Conservation (phyloP, 1,139 yeast species). For the Blastobotrys indianensis region DNA sequence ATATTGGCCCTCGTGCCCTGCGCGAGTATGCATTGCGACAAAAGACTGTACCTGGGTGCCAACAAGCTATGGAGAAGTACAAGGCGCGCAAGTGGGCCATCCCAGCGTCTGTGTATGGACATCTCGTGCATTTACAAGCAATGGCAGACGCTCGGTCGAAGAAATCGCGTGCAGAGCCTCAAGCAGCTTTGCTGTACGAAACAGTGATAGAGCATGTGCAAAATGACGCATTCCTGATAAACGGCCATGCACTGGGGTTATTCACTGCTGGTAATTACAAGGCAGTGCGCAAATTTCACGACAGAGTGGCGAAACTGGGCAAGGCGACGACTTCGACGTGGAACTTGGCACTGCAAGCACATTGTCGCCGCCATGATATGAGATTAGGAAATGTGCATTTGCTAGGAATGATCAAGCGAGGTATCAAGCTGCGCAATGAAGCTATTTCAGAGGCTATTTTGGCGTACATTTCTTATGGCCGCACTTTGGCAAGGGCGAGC, state of each 20-base stretch:
- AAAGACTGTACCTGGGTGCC: slow-evolving; percentile 5
- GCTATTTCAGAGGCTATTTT: slow-evolving; percentile 5
- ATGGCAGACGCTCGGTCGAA: neutral
- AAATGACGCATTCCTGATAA: neutral
- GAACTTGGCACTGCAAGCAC: slow-evolving; percentile 11
- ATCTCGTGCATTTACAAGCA: neutral
- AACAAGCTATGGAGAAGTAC: slow-evolving; percentile 7
- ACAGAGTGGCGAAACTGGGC: slow-evolving; percentile 1
- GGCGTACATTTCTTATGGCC: slow-evolving; percentile 7
- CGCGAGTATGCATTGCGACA: slow-evolving; percentile 2
- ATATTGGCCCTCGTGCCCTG: neutral
- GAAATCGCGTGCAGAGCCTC: neutral
- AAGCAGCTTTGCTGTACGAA: neutral
- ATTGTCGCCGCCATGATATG: slow-evolving; percentile 1
- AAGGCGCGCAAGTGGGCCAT: neutral
- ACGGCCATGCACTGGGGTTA: slow-evolving; percentile 11
- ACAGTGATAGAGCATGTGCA: neutral
- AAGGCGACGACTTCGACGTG: slow-evolving; percentile 10
- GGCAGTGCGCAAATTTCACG: slow-evolving; percentile 7
- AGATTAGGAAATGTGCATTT: slow-evolving; percentile 1
- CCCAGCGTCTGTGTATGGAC: slow-evolving; percentile 2
- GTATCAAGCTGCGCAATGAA: neutral
- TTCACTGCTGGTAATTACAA: neutral
- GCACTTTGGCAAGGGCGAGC: neutral
- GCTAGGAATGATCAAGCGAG: slow-evolving; percentile 1